A percentile compares a stretch with the other conserved stretches of the same genome.
Evolutionary conservation across 2,329 filamentous ascomycete genomes (phyloP).

Genomic region (Alternaria sp.): DNA sequence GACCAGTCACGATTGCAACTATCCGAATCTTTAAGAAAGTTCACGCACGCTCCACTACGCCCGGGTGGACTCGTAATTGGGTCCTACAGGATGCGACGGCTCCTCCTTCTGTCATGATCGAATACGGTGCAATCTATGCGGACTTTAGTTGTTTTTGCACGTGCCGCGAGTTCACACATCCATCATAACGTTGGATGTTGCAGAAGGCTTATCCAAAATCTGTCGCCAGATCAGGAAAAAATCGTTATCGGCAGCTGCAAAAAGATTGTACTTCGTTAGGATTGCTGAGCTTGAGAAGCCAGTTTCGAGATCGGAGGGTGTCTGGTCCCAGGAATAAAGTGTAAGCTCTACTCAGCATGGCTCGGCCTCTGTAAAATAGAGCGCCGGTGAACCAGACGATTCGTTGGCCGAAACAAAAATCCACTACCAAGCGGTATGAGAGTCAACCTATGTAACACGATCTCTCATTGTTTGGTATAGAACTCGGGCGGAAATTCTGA

Average conservation of each 20-base stretch:
- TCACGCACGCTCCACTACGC: conserved; percentile 28
- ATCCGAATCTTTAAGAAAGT: conserved; percentile 19
- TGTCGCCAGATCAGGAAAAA: not conserved
- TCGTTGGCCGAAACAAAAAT: not conserved
- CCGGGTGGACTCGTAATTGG: conserved; percentile 32
- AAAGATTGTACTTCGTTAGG: not conserved
- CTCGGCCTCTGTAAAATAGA: not conserved
- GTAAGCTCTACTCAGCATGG: conserved; percentile 25
- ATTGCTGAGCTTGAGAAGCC: not conserved
- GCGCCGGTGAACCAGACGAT: conserved; percentile 8
- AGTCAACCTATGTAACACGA: conserved; percentile 5
- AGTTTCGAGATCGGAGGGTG: conserved; percentile 19
- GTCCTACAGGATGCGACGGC: conserved; percentile 27
- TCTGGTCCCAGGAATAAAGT: conserved; percentile 32
- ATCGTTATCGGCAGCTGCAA: not conserved
- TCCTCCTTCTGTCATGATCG: conserved; percentile 15
- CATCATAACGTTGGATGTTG: not conserved
- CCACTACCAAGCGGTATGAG: not conserved
- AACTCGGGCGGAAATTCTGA: conserved; percentile 24
- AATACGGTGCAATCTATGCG: conserved; percentile 3
- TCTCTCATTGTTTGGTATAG: conserved; percentile 23
- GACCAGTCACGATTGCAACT: not conserved
- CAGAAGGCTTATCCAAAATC: accelerated
- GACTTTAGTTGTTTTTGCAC: too few relatives aligned
- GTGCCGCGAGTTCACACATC: not conserved